Conservation (phyloP, 305 asterid species). For the Nicotiana rustica region DNA sequence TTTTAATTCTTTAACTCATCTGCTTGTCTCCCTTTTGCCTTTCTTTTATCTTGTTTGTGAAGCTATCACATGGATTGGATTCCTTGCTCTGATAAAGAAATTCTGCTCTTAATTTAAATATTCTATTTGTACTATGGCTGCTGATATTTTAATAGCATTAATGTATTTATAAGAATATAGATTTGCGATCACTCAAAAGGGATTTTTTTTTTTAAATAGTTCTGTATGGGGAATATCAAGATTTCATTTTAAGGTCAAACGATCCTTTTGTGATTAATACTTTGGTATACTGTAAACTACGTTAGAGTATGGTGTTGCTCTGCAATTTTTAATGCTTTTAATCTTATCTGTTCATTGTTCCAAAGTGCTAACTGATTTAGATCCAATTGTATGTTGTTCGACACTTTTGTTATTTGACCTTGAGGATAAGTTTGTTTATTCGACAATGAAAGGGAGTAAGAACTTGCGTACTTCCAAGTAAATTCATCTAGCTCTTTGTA, state of each 20-base stretch:
- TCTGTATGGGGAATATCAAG: slow-evolving; percentile 9
- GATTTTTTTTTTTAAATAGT: not conserved
- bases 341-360: not conserved
- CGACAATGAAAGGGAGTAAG: not conserved
- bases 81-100: slow-evolving; percentile 35
- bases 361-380: not conserved
- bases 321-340: not conserved
- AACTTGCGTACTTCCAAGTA: not conserved
- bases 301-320: not conserved
- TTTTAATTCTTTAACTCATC: slow-evolving; percentile 38
- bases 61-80: slow-evolving; percentile 54
- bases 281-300: not conserved
- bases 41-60: slow-evolving; percentile 51
- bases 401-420: not conserved
- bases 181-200: not conserved
- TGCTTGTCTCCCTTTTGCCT: slow-evolving; percentile 40
- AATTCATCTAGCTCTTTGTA: not conserved
- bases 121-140: slow-evolving; percentile 31
- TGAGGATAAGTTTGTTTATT: not conserved
- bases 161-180: not conserved
- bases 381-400: not conserved
- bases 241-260: not conserved
- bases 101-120: slow-evolving; percentile 30
- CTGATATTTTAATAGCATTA: slow-evolving; percentile 7
- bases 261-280: not conserved